Conservation (phyloP, 192 early-diverging fungal species). For the Podila clonocystis region DNA sequence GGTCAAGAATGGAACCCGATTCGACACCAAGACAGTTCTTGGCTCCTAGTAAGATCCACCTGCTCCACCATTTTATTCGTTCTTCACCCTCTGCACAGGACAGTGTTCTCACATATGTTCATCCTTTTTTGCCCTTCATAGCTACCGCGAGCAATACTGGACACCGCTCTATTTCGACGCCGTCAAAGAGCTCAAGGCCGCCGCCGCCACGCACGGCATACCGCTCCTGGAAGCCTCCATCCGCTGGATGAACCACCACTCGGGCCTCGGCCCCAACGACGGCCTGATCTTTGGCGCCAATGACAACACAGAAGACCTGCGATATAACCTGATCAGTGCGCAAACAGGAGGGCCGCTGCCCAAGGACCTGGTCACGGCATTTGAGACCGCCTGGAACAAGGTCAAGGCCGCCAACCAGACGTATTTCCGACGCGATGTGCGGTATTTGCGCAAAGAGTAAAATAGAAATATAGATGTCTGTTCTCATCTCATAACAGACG, state of each 20-base stretch:
- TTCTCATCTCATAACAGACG: background rate
- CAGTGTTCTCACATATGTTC: background rate
- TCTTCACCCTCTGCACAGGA: background rate
- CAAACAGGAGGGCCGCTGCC: background rate
- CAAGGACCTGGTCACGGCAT: background rate
- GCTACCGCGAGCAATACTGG: conserved; percentile 33
- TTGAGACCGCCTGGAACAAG: background rate
- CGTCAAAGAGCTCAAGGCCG: conserved; percentile 1
- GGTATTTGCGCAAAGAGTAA: background rate
- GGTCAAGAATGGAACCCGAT: conserved; percentile 17
- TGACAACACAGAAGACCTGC: background rate
- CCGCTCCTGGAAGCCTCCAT: conserved; percentile 28
- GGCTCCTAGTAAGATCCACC: conserved; percentile 20
- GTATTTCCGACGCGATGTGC: background rate
- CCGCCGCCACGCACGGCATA: background rate
- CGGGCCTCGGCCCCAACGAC: conserved; percentile 18
- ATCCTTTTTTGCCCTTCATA: background rate
- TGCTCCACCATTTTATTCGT: too few relatives aligned
- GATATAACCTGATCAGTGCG: background rate
- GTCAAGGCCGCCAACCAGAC: background rate
- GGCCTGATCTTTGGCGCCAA: conserved; percentile 30
- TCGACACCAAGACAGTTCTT: conserved; percentile 29
- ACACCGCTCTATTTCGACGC: conserved; percentile 26
- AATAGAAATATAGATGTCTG: background rate
- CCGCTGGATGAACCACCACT: conserved; percentile 41